Conservation (phyloP, 345 rosid genomes). For the Hevea brasiliensis region DNA sequence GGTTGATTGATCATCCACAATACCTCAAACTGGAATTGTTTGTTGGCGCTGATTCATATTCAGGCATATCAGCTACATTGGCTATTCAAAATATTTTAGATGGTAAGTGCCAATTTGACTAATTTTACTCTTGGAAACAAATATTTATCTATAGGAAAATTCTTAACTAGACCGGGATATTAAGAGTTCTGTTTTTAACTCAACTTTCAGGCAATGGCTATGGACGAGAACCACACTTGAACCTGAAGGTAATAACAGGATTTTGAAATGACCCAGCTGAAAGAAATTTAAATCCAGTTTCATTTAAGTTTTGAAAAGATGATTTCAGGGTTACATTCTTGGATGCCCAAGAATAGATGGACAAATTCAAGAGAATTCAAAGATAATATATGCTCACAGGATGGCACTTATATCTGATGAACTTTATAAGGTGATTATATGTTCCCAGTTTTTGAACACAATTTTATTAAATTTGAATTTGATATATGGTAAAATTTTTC, state of each 20-base stretch:
- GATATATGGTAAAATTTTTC: not conserved
- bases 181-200: too few species aligned
- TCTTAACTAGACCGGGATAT: too few species aligned
- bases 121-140: too few species aligned
- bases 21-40: slow-evolving; percentile 27
- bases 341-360: slow-evolving; percentile 27
- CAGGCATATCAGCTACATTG: slow-evolving; percentile 34
- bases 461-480: not conserved
- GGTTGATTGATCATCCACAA: slow-evolving; percentile 37
- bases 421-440: slow-evolving; percentile 33
- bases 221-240: slow-evolving; percentile 16
- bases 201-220: slow-evolving; percentile 26
- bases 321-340: slow-evolving; percentile 29
- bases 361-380: slow-evolving; percentile 9
- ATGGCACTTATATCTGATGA: slow-evolving; percentile 25
- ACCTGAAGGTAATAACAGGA: slow-evolving; percentile 32
- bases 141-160: too few species aligned
- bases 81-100: slow-evolving; percentile 29
- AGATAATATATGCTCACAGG: slow-evolving; percentile 20
- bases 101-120: slow-evolving; percentile 11
- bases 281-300: not conserved
- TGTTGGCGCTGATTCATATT: slow-evolving; percentile 43
- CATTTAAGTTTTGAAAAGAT: not conserved
- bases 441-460: not conserved
- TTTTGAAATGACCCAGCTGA: not conserved